Conservation (phyloP, 257 asterid species). For the Solanum sejunctum region DNA sequence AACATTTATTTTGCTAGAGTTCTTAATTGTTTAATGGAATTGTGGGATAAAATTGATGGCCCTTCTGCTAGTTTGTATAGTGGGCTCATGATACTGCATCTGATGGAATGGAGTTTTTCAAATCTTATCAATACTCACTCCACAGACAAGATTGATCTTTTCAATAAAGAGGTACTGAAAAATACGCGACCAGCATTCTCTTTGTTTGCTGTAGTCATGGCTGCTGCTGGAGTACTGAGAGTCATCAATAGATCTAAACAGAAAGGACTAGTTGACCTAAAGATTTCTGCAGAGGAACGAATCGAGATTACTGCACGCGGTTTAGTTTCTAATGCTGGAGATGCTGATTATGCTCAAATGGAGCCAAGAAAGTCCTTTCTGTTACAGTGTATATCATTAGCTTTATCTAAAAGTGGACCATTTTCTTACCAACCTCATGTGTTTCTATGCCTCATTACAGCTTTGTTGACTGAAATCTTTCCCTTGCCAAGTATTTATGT, state of each 20-base stretch:
- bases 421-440: slow-evolving; percentile 39
- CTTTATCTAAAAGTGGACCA: slow-evolving; percentile 63
- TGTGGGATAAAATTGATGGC: slow-evolving; percentile 55
- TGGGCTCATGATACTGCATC: slow-evolving; percentile 77
- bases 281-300: slow-evolving; percentile 35
- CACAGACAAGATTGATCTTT: slow-evolving; percentile 37
- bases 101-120: slow-evolving; percentile 75
- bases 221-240: slow-evolving; percentile 74
- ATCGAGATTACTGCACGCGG: slow-evolving; percentile 37
- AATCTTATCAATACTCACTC: slow-evolving; percentile 33
- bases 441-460: slow-evolving; percentile 44
- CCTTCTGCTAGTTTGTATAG: slow-evolving; percentile 36
- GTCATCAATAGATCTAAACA: slow-evolving; percentile 55
- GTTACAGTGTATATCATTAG: slow-evolving; percentile 57
- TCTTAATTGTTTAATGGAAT: slow-evolving; percentile 34
- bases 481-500: slow-evolving; percentile 50
- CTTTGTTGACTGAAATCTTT: slow-evolving; percentile 59
- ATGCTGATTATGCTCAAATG: slow-evolving; percentile 5
- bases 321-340: slow-evolving; percentile 23
- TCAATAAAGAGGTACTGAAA: slow-evolving; percentile 32
- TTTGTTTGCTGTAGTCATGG: slow-evolving; percentile 57
- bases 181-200: slow-evolving; percentile 31
- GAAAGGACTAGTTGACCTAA: slow-evolving; percentile 35
- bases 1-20: slow-evolving; percentile 29
- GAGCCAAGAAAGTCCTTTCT: slow-evolving; percentile 28